Evolutionary conservation across 305 asterid species (phyloP).

Genomic region (Nicotiana rustica): DNA sequence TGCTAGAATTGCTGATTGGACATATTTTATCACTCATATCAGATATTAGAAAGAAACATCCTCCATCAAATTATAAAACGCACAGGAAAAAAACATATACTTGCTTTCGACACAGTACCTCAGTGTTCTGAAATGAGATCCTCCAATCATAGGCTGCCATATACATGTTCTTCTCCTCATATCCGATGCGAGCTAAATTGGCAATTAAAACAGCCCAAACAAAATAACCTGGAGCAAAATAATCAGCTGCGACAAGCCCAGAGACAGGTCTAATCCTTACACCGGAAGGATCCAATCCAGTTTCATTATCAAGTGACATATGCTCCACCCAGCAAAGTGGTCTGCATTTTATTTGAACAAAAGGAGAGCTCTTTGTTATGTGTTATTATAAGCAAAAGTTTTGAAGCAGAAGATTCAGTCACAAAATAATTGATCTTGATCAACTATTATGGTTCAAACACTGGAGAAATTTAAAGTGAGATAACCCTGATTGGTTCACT

Average conservation of each 20-base stretch:
- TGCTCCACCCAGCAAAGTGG: conserved; percentile 96
- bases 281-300: conserved; percentile 90
- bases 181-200: conserved; percentile 92
- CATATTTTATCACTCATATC: background rate
- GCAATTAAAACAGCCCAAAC: conserved; percentile 95
- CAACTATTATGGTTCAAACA: too few species aligned
- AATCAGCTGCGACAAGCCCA: conserved; percentile 95
- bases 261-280: conserved; percentile 86
- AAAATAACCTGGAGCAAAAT: conserved; percentile 91
- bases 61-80: background rate
- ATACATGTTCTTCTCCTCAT: conserved; percentile 91
- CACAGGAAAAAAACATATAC: background rate
- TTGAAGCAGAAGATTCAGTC: conserved; percentile 5
- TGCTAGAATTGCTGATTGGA: background rate
- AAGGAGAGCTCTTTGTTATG: background rate
- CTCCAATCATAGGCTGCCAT: conserved; percentile 99
- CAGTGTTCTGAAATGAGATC: conserved; percentile 88
- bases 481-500: background rate
- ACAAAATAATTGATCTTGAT: background rate
- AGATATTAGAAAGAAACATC: background rate
- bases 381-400: background rate
- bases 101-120: conserved; percentile 53
- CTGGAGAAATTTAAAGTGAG: too few species aligned
- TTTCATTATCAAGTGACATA: conserved; percentile 87
- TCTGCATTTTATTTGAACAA: conserved; percentile 50